Conservation (phyloP, 179 eudicot species). For the Silene noctiflora region DNA sequence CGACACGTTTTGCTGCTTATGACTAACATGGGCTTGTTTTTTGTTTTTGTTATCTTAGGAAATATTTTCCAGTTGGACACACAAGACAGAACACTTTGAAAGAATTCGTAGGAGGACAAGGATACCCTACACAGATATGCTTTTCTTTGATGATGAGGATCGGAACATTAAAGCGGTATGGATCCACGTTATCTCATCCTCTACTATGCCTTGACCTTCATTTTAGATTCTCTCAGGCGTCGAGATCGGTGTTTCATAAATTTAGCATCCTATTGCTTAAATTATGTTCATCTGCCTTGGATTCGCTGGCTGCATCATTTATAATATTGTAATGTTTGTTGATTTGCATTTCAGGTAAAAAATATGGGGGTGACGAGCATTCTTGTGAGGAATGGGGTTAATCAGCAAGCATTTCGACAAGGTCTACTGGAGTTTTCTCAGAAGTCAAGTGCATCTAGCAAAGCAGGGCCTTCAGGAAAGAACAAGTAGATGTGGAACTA, state of each 20-base stretch:
- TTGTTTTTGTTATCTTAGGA: conserved; percentile 39
- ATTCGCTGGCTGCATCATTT: too few relatives aligned
- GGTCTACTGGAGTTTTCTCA: conserved; percentile 57
- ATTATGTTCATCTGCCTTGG: not conserved
- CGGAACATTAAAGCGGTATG: conserved; percentile 57
- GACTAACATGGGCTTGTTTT: not conserved
- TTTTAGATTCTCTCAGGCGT: not conserved
- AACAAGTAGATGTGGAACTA: conserved; percentile 23
- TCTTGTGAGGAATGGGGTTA: conserved; percentile 54
- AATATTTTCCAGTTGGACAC: conserved; percentile 77
- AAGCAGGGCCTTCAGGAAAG: conserved; percentile 30
- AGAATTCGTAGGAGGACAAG: conserved; percentile 54
- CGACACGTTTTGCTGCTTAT: not conserved
- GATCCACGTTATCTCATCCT: conserved; percentile 9
- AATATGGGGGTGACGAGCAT: conserved; percentile 74
- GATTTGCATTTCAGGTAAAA: conserved; percentile 41
- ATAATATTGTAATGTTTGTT: not conserved
- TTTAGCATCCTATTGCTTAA: not conserved
- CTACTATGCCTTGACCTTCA: not conserved
- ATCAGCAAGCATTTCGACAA: conserved; percentile 51
- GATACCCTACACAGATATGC: conserved; percentile 68
- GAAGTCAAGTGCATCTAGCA: conserved; percentile 33
- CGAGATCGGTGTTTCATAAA: too few relatives aligned
- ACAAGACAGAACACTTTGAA: conserved; percentile 80
- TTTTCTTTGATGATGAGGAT: conserved; percentile 77